Conservation (phyloP, 2,329 filamentous ascomycete species). For the Bipolaris sorokiniana region DNA sequence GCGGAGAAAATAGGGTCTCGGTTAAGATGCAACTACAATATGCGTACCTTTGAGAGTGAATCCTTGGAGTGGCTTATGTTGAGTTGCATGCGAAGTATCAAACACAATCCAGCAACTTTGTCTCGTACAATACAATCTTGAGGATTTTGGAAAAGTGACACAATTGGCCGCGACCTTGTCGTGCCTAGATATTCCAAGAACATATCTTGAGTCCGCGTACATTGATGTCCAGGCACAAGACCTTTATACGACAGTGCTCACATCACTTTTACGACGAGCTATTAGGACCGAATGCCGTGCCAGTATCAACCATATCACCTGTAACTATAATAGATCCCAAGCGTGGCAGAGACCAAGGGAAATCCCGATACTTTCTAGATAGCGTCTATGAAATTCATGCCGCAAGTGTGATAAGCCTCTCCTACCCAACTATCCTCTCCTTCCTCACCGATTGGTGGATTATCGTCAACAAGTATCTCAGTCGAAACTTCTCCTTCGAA, state of each 20-base stretch:
- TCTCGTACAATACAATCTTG: no score
- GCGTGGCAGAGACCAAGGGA: neutral
- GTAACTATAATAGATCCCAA: neutral
- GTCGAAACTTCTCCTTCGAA: neutral
- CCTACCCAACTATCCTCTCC: neutral
- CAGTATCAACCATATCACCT: neutral
- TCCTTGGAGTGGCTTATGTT: no score
- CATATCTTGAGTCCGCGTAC: constrained; percentile 20
- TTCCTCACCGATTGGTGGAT: constrained; percentile 10
- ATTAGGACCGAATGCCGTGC: constrained; percentile 1
- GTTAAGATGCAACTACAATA: no score
- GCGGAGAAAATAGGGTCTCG: no score
- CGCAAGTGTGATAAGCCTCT: neutral
- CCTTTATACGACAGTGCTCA: constrained; percentile 23
- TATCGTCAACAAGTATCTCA: constrained; percentile 14
- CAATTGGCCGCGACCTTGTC: no score
- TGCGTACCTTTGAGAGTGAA: no score
- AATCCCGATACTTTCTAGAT: constrained; percentile 13
- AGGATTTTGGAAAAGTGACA: no score
- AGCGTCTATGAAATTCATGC: neutral
- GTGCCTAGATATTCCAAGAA: constrained; percentile 32
- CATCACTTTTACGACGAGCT: constrained; percentile 17
- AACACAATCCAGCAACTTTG: no score
- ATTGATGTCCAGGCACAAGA: constrained; percentile 17
- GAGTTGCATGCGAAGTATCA: no score